These are phyloP conservation scores for Tetradesmus lagerheimii DNA, from an alignment of 139 green algal genomes.

Conservation along the genomic window DNA sequence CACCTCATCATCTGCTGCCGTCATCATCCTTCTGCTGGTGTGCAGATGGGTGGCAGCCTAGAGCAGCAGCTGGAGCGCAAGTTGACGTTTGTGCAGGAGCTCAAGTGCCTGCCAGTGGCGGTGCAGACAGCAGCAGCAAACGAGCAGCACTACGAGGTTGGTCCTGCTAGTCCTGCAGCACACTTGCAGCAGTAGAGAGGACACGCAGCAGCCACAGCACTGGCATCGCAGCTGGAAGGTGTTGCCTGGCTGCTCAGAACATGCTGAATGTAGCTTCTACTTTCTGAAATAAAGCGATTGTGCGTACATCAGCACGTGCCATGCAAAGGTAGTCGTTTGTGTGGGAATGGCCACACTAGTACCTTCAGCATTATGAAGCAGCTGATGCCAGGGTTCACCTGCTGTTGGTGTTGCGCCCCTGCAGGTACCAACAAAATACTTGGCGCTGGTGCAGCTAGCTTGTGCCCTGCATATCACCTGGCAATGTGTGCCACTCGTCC, in stretches of 20 bases:
- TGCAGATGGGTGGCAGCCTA: slow-evolving; percentile 30
- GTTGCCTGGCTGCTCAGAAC: neutral
- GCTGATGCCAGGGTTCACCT: neutral
- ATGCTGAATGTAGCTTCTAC: too few relatives aligned
- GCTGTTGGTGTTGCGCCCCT: neutral
- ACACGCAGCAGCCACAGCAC: neutral
- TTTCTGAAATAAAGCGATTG: too few relatives aligned
- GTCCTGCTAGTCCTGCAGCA: neutral
- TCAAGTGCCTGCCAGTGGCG: slow-evolving; percentile 87
- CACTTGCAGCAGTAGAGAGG: neutral
- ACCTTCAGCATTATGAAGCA: neutral
- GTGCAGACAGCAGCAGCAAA: slow-evolving; percentile 91
- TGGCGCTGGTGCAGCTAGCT: neutral
- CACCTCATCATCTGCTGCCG: neutral
- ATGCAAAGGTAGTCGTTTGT: too few relatives aligned
- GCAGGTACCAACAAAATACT: neutral
- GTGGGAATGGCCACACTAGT: too few relatives aligned
- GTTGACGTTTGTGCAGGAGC: slow-evolving; percentile 77
- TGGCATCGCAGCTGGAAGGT: neutral
- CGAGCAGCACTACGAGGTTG: slow-evolving; percentile 93
- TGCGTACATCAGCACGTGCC: too few relatives aligned
- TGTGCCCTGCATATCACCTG: too few relatives aligned
- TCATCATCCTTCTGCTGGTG: neutral
- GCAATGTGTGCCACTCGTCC: too few relatives aligned
- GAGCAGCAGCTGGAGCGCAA: slow-evolving; percentile 50